Percentiles rank a stretch among this genome's conserved stretches.
These are phyloP conservation scores for Punica granatum DNA, from an alignment of 345 rosid species.

Conservation along the genomic window DNA sequence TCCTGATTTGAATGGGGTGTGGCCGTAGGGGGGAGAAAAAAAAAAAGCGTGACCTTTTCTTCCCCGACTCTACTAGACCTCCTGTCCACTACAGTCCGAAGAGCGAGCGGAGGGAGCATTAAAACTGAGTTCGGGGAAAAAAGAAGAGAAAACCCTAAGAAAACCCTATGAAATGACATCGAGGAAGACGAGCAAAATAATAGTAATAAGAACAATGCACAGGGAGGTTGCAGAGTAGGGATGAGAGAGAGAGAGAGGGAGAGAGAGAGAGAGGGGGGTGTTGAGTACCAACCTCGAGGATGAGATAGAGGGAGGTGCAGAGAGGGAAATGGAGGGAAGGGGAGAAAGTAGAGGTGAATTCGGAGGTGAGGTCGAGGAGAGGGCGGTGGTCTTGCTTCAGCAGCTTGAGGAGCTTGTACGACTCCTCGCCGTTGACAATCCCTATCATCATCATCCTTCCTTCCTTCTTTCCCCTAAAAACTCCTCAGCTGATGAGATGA, in stretches of 20 bases:
- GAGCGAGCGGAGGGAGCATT: neutral
- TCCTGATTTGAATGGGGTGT: neutral
- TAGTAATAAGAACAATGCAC: too few species aligned
- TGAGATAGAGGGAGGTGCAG: conserved; percentile 50
- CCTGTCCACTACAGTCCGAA: neutral
- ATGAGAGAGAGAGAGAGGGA: too few species aligned
- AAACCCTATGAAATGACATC: too few species aligned
- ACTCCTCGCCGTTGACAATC: conserved; percentile 38
- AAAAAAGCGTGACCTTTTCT: neutral
- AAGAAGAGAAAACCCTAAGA: neutral
- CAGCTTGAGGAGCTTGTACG: conserved; percentile 29
- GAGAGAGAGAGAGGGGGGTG: neutral
- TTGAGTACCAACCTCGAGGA: conserved; percentile 71
- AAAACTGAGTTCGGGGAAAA: neutral
- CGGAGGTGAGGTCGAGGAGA: conserved; percentile 42
- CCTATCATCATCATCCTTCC: conserved; percentile 25
- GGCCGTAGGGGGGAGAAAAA: too few species aligned
- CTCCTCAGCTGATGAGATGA: too few species aligned
- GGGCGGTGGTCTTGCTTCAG: conserved; percentile 50
- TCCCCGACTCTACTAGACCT: neutral
- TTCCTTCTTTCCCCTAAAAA: too few species aligned
- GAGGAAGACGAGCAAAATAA: conserved; percentile 3
- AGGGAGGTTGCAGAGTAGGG: too few species aligned
- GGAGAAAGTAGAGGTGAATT: conserved; percentile 47
- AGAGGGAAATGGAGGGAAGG: conserved; percentile 30